Base-by-base conservation (phyloP, 2,329 filamentous ascomycete genomes). In the Fusarium sp. region DNA sequence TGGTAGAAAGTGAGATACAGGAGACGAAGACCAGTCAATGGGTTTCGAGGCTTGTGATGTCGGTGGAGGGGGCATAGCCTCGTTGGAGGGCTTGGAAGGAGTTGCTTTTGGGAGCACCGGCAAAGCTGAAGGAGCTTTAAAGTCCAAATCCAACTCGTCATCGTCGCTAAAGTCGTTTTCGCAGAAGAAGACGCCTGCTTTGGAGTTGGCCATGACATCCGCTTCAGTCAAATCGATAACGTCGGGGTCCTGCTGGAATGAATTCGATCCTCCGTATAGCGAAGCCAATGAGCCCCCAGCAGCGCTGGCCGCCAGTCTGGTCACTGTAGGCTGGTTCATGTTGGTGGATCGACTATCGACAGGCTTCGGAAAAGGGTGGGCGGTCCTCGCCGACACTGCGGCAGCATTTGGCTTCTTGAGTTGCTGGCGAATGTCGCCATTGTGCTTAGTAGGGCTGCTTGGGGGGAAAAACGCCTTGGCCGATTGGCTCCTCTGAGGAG, bases 111-210 rank as follows among this genome's bases (percentile, higher is more conserved):
- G 81, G 7, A 77, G 74, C 76, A 83, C 18, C 9, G 86, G 86
- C 5, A 90, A 86, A 2, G 88, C 85, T 2, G 85, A 82, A 0
- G 92, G 90, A 68, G 90, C 87, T 68, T 93, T 88, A 61, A 91
- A 88, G 72, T 95, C 89, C 23, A 93, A 83, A 71, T 94, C 93
- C 27, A 97, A 86, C 65, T 95, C 90, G 23, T 92, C 88, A 76
- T 98, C 95, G 80, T 96, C 94, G 77, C 95, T 94, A 75, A 97
- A 97, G 79, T 98, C 95, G 76, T 96, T 92, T 72, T 95, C 93
- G 69, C 91, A 90, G 72, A 95, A 93, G 70, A 88, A 90, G 11
- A 93, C 88, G 9, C 76, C 71, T 13, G 80, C 68, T 43, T 80
- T 71, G 32, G 74, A 57, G 60, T 81, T 82, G 70, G 76, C 58